A percentile compares a stretch with the other conserved stretches of the same genome.
Evolutionary conservation across 768 basidiomycete species (phyloP).

Genomic region (Rhodotorula taiwanensis): DNA sequence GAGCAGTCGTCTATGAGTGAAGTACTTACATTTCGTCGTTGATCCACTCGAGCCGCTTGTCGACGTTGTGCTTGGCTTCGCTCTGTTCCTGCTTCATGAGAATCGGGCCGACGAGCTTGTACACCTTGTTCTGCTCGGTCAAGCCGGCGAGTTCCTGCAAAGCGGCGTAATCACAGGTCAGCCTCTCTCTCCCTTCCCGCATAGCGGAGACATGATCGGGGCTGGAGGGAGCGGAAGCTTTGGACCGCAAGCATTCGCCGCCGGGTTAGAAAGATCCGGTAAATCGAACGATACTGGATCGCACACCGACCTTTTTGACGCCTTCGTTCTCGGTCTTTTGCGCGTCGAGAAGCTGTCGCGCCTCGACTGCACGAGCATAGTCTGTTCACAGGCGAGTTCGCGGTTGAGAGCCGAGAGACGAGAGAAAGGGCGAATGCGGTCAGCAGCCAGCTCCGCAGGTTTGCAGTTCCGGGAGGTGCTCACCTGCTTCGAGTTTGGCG

Average conservation of each 20-base stretch:
- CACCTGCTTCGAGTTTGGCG: constrained; percentile 64
- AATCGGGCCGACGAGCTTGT: constrained; percentile 85
- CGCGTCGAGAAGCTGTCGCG: constrained; percentile 76
- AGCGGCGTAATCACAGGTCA: background rate
- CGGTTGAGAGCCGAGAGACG: background rate
- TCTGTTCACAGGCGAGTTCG: constrained; percentile 48
- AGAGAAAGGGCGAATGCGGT: background rate
- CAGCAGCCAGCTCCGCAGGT: background rate
- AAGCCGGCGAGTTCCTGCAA: constrained; percentile 71
- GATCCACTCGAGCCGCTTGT: constrained; percentile 85
- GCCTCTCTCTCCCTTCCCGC: too few species aligned
- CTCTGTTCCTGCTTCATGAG: constrained; percentile 79
- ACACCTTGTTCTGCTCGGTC: constrained; percentile 69
- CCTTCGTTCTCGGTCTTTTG: constrained; percentile 85
- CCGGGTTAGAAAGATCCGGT: too few species aligned
- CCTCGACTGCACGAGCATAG: constrained; percentile 65
- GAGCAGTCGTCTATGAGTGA: background rate
- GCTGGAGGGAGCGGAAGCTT: too few species aligned
- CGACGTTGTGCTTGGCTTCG: constrained; percentile 80
- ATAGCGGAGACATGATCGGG: too few species aligned
- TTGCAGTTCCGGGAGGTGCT: background rate
- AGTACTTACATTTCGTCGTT: constrained; percentile 68
- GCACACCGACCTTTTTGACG: constrained; percentile 75
- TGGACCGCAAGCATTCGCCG: too few species aligned
- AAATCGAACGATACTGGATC: background rate